phyloP scores from a whole-genome alignment of 2,329 filamentous ascomycete genomes.

The Xylaria multiplex region DNA sequence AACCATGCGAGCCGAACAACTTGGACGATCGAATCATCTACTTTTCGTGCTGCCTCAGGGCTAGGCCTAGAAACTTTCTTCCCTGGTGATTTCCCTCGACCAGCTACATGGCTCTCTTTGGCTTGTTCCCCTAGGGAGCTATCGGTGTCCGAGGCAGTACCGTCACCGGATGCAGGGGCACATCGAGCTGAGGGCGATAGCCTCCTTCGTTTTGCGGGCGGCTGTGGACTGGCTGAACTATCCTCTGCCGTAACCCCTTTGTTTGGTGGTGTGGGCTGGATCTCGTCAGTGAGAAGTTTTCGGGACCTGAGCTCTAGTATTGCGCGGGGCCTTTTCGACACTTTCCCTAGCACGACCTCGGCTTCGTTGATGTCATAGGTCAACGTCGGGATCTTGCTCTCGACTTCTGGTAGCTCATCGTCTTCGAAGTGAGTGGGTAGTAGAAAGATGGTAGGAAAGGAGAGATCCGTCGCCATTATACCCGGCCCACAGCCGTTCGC shows the following conservation, averaged over 20 bases:
- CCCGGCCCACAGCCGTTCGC: background rate
- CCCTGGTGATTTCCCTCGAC: background rate
- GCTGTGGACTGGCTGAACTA: slow-evolving; percentile 33
- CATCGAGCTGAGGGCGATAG: slow-evolving; percentile 48
- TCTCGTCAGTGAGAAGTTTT: slow-evolving; percentile 68
- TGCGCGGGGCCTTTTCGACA: slow-evolving; percentile 75
- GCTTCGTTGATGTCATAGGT: slow-evolving; percentile 80
- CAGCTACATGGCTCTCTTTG: background rate
- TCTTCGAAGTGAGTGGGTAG: slow-evolving; percentile 74
- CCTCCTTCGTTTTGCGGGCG: slow-evolving; percentile 50
- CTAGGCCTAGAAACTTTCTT: background rate
- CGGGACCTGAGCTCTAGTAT: slow-evolving; percentile 79
- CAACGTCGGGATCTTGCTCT: slow-evolving; percentile 71
- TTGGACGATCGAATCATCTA: slow-evolving; percentile 51
- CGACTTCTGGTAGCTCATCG: slow-evolving; percentile 70
- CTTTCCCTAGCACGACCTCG: slow-evolving; percentile 76
- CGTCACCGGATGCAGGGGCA: slow-evolving; percentile 40
- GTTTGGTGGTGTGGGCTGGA: slow-evolving; percentile 38
- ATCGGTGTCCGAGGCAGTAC: slow-evolving; percentile 46
- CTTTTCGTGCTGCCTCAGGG: slow-evolving; percentile 2
- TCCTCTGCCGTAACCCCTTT: slow-evolving; percentile 8
- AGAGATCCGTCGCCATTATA: slow-evolving; percentile 46
- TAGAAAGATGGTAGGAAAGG: slow-evolving; percentile 75
- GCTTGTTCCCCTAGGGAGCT: slow-evolving; percentile 14
- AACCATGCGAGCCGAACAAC: slow-evolving; percentile 71